Evolutionary conservation across 2,329 filamentous ascomycete species (phyloP).

Genomic region (Paecilomyces variotii): DNA sequence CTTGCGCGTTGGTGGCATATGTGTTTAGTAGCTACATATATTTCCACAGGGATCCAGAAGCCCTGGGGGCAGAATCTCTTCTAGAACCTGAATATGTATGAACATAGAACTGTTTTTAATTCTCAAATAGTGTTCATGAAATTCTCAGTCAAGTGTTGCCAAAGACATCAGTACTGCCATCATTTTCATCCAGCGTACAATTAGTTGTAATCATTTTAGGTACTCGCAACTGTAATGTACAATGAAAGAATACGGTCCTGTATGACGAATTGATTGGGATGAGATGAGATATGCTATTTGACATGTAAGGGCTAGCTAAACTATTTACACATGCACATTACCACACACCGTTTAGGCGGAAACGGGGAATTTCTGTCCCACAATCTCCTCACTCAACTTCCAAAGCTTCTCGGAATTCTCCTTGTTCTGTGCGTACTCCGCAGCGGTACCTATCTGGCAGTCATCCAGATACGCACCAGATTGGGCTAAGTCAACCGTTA

Average conservation of each 20-base stretch:
- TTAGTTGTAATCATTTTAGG: too few species aligned
- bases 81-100: neutral
- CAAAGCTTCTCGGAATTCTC: constrained; percentile 30
- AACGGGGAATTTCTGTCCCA: constrained; percentile 24
- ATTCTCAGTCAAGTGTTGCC: too few species aligned
- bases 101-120: neutral
- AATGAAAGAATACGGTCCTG: too few species aligned
- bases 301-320: neutral
- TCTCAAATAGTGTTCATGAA: too few species aligned
- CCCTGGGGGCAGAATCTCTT: neutral
- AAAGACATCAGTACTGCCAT: too few species aligned
- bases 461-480: constrained; percentile 22
- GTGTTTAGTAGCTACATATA: neutral
- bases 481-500: constrained; percentile 3
- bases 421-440: constrained; percentile 24
- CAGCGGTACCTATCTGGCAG: constrained; percentile 19
- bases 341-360: neutral
- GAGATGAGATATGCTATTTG: neutral
- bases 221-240: too few species aligned
- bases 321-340: neutral
- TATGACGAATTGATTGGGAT: too few species aligned
- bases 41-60: neutral
- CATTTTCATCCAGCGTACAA: too few species aligned
- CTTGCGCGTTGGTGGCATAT: neutral
- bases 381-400: constrained; percentile 30